phyloP scores from a whole-genome alignment of 2,329 filamentous ascomycete species.

The Calonectria leucothoes region DNA sequence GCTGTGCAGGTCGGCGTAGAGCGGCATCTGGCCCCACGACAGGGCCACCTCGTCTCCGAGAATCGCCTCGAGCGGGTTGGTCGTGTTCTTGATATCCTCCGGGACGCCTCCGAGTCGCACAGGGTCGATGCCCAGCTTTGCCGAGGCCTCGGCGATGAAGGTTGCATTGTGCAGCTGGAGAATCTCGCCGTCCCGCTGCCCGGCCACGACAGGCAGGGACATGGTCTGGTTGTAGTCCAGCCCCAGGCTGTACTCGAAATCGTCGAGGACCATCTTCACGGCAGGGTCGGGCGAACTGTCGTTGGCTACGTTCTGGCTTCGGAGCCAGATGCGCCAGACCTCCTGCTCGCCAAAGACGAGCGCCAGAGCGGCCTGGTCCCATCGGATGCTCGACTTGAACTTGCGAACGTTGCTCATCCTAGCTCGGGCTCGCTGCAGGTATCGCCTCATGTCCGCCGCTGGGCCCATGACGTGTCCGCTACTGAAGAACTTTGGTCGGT shows the following conservation, averaged over 20 bases:
- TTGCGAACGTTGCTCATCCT: conserved; percentile 29
- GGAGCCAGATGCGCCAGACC: conserved; percentile 24
- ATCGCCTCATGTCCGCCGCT: conserved; percentile 33
- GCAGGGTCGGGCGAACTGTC: neutral
- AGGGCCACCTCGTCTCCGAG: neutral
- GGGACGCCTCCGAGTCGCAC: conserved; percentile 20
- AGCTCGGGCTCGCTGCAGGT: conserved; percentile 35
- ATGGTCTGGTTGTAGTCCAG: conserved; percentile 33
- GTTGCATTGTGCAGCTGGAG: conserved; percentile 24
- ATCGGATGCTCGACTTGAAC: conserved; percentile 21
- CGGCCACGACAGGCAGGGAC: conserved; percentile 33
- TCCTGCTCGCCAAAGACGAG: conserved; percentile 44
- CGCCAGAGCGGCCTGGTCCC: conserved; percentile 44
- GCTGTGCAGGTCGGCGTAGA: conserved; percentile 34
- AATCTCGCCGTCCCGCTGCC: conserved; percentile 34
- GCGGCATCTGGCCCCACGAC: conserved; percentile 33
- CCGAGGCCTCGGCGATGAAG: conserved; percentile 20
- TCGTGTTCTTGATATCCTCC: conserved; percentile 18
- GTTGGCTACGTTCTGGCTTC: neutral
- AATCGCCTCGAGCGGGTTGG: conserved; percentile 8
- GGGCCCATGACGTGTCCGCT: conserved; percentile 44
- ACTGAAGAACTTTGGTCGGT: conserved; percentile 41
- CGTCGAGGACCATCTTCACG: neutral
- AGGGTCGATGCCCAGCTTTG: neutral
- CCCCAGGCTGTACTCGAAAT: conserved; percentile 35